Evolutionary conservation across 306 rosid genomes (phyloP), one percentile per base, ranked within the genome.

Genomic region (Trifolium pratense): DNA sequence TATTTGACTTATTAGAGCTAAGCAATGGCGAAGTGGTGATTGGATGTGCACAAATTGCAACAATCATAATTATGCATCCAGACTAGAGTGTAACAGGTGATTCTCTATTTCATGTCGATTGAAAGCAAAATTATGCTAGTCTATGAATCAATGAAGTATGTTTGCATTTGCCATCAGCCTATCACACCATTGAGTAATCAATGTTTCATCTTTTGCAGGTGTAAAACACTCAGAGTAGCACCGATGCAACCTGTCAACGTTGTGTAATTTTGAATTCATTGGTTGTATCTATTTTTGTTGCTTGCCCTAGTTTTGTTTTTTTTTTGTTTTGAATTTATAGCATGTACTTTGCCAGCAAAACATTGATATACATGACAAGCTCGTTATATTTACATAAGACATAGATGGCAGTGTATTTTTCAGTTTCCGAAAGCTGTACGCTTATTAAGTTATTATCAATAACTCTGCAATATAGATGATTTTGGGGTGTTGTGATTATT

Each of bases 41-140:
- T 94, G 98, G 98, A 91, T 91, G 97, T 91, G 99, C 89, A 73
- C 93, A 74, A 91, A 87, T 80, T 94, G 97, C 88, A 87, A 86
- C 80, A 94, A 91, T 66, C 99, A 94, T 83, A 94, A 94, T 79
- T 94, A 94, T 84, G 97, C 99, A 36, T 94, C 99, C 71, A 89
- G 97, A 60, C 79, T 82, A 37, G 87, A 91, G 58, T 94, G 97
- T 84, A 94, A 89, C 87, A 90, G 96, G 99, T 94, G 45, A 76
- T 76, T 80, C 42, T 66, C 78, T 66, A 63, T 49, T 57, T 66
- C 64, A 16, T 45, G 42, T 51, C 21, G 18, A 4, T 31, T 11
- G 25, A 60, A 61, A 40, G 52, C 8, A 71, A 70, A 59, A 40
- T 32, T 8, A 48, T 78, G 78, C 16, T 3, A 17, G 31, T 37